A percentile compares a stretch with the other conserved stretches of the same genome.
These are phyloP conservation scores for Zygnema cylindricum DNA, from an alignment of 139 green algal species.

Conservation along the genomic window DNA sequence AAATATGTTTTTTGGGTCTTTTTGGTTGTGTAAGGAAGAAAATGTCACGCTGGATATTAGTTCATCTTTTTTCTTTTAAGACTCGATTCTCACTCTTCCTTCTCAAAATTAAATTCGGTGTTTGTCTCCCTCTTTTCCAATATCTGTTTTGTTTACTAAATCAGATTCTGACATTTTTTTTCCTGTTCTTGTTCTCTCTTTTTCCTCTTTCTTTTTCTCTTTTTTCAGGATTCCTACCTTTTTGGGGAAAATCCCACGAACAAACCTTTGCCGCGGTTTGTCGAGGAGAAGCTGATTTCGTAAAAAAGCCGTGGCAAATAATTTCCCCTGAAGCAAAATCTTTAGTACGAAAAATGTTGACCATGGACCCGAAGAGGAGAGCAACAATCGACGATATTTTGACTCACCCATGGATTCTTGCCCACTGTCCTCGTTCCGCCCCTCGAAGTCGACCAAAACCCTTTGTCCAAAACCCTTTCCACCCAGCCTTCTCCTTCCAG, in stretches of 20 bases:
- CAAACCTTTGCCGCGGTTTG: constrained; percentile 22
- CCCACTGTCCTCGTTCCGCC: neutral
- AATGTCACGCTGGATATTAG: no score
- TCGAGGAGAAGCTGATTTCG: constrained; percentile 23
- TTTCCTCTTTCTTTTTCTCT: neutral
- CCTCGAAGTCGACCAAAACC: neutral
- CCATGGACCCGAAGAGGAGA: neutral
- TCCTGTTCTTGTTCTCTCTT: neutral
- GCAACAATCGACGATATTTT: constrained; percentile 24
- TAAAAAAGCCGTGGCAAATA: constrained; percentile 9
- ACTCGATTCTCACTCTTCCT: no score
- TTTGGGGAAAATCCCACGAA: constrained; percentile 32
- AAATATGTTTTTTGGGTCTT: no score
- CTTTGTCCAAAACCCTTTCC: neutral
- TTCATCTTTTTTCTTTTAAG: no score
- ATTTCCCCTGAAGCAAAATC: constrained; percentile 29
- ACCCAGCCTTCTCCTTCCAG: neutral
- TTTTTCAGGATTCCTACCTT: constrained; percentile 7
- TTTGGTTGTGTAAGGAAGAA: no score
- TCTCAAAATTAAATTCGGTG: no score
- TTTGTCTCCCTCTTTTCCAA: no score
- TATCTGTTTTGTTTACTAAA: no score
- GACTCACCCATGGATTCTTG: constrained; percentile 2
- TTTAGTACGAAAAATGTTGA: constrained; percentile 35
- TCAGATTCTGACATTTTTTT: neutral